A percentile compares a stretch with the other conserved stretches of the same genome.
Evolutionary conservation across 106 monocot genomes (phyloP).

Genomic region (Gastrodia elata): DNA sequence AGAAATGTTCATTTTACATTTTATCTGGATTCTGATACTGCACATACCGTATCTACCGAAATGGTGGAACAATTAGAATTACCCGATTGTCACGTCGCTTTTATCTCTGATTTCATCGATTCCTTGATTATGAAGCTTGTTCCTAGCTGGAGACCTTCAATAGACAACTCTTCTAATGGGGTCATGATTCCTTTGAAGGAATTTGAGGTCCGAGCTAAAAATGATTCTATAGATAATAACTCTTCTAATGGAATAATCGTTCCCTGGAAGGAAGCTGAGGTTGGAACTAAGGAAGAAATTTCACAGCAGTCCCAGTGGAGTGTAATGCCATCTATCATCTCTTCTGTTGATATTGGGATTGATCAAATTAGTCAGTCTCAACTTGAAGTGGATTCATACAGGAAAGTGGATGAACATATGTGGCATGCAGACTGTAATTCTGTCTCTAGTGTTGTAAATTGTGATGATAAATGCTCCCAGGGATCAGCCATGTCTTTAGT

Average conservation of each 20-base stretch:
- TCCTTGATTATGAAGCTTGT: constrained; percentile 42
- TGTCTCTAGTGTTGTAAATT: constrained; percentile 2
- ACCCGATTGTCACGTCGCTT: constrained; percentile 43
- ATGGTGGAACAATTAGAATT: constrained; percentile 52
- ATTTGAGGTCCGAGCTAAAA: too few species aligned
- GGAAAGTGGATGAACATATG: constrained; percentile 6
- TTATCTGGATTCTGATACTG: constrained; percentile 50
- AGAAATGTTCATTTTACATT: constrained; percentile 46
- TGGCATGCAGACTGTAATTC: constrained; percentile 10
- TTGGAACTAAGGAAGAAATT: neutral
- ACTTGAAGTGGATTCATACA: constrained; percentile 5
- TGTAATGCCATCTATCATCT: constrained; percentile 1
- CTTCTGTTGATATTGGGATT: neutral
- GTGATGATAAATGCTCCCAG: constrained; percentile 24
- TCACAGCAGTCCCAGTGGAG: constrained; percentile 10
- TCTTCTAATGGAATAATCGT: constrained; percentile 18
- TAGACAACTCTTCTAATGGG: constrained; percentile 17
- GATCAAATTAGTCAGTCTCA: constrained; percentile 14
- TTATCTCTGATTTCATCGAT: constrained; percentile 68
- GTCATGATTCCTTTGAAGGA: constrained; percentile 7
- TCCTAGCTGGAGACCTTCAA: constrained; percentile 33
- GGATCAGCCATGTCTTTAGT: constrained; percentile 28
- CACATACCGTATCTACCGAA: constrained; percentile 44
- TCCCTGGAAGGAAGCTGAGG: constrained; percentile 7
- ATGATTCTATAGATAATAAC: too few species aligned